These are phyloP conservation scores for Ulmus americana DNA, from an alignment of 331 rosid genomes.

Conservation along the genomic window DNA sequence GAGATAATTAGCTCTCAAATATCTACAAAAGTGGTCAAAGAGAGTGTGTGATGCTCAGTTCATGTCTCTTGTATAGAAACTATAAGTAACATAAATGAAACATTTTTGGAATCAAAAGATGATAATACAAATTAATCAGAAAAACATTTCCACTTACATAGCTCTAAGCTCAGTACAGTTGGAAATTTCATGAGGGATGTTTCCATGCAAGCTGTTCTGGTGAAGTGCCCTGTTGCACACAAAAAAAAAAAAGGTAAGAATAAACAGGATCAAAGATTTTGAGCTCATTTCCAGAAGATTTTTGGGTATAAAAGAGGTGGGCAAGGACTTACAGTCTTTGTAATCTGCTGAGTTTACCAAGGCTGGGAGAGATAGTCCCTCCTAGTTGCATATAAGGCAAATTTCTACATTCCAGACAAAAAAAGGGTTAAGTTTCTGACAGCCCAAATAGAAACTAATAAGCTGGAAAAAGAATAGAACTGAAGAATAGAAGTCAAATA, in stretches of 20 bases:
- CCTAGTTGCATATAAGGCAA: conserved; percentile 78
- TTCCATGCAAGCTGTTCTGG: conserved; percentile 84
- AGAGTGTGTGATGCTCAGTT: background rate
- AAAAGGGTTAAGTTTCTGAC: no score
- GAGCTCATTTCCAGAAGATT: background rate
- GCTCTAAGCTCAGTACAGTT: conserved; percentile 82
- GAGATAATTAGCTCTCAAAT: conserved; percentile 82
- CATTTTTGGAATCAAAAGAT: background rate
- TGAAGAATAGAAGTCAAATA: conserved; percentile 27
- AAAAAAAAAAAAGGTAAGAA: background rate
- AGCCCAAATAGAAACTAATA: conserved; percentile 10
- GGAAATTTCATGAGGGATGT: conserved; percentile 71
- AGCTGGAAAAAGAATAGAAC: background rate
- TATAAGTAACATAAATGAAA: background rate
- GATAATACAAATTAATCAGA: background rate
- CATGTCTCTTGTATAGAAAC: background rate
- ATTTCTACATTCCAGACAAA: conserved; percentile 36
- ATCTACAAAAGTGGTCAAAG: conserved; percentile 29
- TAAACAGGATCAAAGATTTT: background rate
- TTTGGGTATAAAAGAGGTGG: background rate
- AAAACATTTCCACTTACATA: conserved; percentile 43
- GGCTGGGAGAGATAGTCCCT: conserved; percentile 80
- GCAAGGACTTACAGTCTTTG: conserved; percentile 69
- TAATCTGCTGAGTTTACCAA: conserved; percentile 82
- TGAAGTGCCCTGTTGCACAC: conserved; percentile 74